These are phyloP conservation scores for Penicillium atrosanguineum DNA, from an alignment of 495 filamentous ascomycete species.

Conservation along the genomic window DNA sequence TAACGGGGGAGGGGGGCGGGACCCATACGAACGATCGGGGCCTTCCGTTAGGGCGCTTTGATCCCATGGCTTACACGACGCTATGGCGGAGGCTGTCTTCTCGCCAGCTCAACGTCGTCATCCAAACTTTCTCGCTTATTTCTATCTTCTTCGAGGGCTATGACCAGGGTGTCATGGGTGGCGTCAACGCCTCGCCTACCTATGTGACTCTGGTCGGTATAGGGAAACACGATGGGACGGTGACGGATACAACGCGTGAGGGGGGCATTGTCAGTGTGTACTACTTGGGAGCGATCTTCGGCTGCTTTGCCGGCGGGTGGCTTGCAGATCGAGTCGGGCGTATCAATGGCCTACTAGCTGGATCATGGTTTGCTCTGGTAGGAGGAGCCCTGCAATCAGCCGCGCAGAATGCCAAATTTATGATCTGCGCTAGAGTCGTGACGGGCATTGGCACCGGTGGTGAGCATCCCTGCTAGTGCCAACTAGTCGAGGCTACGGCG, in stretches of 20 bases:
- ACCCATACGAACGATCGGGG: too few relatives aligned
- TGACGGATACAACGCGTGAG: slow-evolving; percentile 37
- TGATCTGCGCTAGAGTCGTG: slow-evolving; percentile 53
- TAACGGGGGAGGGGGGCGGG: too few relatives aligned
- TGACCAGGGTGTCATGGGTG: slow-evolving; percentile 53
- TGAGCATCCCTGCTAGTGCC: slow-evolving; percentile 11
- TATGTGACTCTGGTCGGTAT: slow-evolving; percentile 39
- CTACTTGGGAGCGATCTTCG: slow-evolving; percentile 54
- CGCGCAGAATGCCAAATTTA: slow-evolving; percentile 49
- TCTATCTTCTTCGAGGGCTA: slow-evolving; percentile 58
- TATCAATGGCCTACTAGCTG: slow-evolving; percentile 53
- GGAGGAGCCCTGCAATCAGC: slow-evolving; percentile 54
- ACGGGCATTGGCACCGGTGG: slow-evolving; percentile 56
- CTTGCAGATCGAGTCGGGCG: slow-evolving; percentile 53
- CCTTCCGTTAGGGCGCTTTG: too few relatives aligned
- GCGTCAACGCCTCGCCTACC: slow-evolving; percentile 41
- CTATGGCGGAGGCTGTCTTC: slow-evolving; percentile 43
- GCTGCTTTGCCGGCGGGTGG: slow-evolving; percentile 51
- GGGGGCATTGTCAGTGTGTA: slow-evolving; percentile 55
- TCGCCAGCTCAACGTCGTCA: slow-evolving; percentile 39
- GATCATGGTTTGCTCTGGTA: slow-evolving; percentile 51
- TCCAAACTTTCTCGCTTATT: slow-evolving; percentile 46
- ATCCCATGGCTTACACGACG: slow-evolving; percentile 37
- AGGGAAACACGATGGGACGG: slow-evolving; percentile 33
- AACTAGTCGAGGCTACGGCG: slow-evolving; percentile 2